Percentiles rank a stretch among this genome's conserved stretches.
These are phyloP conservation scores for Oryza brachyantha DNA, from an alignment of 176 grass and related monocot genomes.

Conservation along the genomic window DNA sequence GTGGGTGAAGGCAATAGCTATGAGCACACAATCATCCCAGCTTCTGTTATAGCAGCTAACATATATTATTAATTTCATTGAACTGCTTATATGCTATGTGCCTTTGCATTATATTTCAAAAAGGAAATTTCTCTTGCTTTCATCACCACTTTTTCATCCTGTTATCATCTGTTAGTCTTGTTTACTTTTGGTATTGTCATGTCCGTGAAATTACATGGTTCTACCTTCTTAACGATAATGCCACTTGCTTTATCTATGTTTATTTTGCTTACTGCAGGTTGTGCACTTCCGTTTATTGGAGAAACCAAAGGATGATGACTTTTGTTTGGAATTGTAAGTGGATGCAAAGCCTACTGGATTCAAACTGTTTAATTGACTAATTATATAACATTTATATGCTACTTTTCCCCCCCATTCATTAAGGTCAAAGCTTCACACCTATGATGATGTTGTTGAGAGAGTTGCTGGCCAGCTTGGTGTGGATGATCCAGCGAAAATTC, in stretches of 20 bases:
- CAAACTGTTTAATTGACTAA: constrained; percentile 18
- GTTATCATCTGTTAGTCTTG: constrained; percentile 1
- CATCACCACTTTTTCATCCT: not conserved
- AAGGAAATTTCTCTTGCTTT: constrained; percentile 9
- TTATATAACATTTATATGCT: constrained; percentile 19
- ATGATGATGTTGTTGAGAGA: constrained; percentile 88
- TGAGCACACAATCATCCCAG: too few relatives aligned
- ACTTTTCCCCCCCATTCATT: constrained; percentile 20
- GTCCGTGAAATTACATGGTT: not conserved
- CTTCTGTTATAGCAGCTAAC: too few relatives aligned
- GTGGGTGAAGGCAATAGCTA: too few relatives aligned
- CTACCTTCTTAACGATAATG: not conserved
- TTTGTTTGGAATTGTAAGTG: constrained; percentile 78
- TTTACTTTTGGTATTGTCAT: constrained; percentile 27
- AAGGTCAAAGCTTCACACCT: constrained; percentile 88
- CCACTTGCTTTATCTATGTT: not conserved
- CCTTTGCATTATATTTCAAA: not conserved
- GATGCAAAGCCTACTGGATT: constrained; percentile 6
- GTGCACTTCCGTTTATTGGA: constrained; percentile 79
- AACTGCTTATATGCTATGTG: not conserved
- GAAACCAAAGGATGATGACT: constrained; percentile 90
- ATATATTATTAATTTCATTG: not conserved
- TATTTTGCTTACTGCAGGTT: constrained; percentile 47
- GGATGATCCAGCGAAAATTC: constrained; percentile 87
- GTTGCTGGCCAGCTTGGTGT: constrained; percentile 65